Evolutionary conservation across 31 red algal species (phyloP).

Genomic region (Endocladia muricata): DNA sequence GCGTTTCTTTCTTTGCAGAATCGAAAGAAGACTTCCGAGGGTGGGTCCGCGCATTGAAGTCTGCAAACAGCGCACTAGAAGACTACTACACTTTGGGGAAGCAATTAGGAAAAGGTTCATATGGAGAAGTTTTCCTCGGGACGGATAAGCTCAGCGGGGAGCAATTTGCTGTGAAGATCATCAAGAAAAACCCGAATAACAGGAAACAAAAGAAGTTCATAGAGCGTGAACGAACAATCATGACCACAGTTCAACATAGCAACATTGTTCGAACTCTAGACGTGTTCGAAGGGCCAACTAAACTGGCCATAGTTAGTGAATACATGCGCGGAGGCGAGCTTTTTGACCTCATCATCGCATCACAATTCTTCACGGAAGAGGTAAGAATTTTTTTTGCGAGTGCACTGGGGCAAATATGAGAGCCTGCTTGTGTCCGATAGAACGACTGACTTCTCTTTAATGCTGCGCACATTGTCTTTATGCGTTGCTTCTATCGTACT

Average conservation of each 20-base stretch:
- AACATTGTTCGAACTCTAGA: constrained; percentile 76
- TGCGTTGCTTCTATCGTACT: not conserved
- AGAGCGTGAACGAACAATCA: constrained; percentile 75
- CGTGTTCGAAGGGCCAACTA: constrained; percentile 62
- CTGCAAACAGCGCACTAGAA: constrained; percentile 40
- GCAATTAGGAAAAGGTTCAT: constrained; percentile 70
- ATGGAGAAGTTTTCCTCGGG: constrained; percentile 71
- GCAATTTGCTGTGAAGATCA: constrained; percentile 61
- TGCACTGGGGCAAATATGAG: too few species aligned
- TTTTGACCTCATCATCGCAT: constrained; percentile 69
- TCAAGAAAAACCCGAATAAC: constrained; percentile 67
- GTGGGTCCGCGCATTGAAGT: constrained; percentile 82
- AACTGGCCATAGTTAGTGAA: constrained; percentile 71
- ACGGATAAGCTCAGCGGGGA: constrained; percentile 49
- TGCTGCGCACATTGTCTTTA: too few species aligned
- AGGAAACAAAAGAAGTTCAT: constrained; percentile 77
- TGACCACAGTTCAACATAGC: constrained; percentile 72
- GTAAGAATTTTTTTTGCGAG: too few species aligned
- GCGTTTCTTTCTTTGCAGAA: constrained; percentile 82
- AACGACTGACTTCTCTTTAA: too few species aligned
- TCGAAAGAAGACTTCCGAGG: constrained; percentile 32
- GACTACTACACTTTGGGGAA: constrained; percentile 69
- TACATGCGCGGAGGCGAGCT: constrained; percentile 80
- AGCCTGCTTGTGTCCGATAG: too few species aligned
- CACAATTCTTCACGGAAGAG: constrained; percentile 67